Percentiles rank a stretch among this genome's conserved stretches.
These are phyloP conservation scores for Luffa acutangula DNA, from an alignment of 306 rosid species.

Conservation along the genomic window DNA sequence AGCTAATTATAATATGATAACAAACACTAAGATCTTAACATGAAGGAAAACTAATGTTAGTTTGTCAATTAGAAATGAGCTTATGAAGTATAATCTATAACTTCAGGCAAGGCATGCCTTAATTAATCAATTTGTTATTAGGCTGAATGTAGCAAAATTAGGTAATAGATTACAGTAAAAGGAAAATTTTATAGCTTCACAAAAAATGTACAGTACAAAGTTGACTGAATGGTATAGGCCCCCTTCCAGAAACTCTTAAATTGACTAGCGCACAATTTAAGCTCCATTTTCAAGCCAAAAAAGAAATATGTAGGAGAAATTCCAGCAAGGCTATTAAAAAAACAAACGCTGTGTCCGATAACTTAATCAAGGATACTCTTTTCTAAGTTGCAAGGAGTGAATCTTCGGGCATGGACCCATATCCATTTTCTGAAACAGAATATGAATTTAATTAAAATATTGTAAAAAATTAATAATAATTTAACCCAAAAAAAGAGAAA, in stretches of 20 bases:
- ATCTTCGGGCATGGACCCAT: constrained; percentile 99
- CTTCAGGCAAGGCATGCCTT: background rate
- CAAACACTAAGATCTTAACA: background rate
- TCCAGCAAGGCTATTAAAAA: background rate
- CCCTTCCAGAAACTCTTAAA: background rate
- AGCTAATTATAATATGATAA: background rate
- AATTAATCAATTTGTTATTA: background rate
- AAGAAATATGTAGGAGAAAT: background rate
- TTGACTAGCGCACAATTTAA: background rate
- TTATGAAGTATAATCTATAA: background rate
- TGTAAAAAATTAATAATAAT: background rate
- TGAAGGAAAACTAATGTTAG: background rate
- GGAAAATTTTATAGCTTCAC: background rate
- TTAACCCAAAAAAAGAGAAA: background rate
- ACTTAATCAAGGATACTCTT: constrained; percentile 71
- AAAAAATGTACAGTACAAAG: background rate
- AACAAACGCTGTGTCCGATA: background rate
- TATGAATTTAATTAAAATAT: background rate
- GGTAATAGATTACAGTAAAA: background rate
- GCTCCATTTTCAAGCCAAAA: background rate
- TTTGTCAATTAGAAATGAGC: background rate
- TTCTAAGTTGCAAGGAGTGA: constrained; percentile 95
- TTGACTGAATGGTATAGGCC: background rate
- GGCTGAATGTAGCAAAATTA: background rate
- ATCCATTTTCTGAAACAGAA: constrained; percentile 84